A percentile compares a stretch with the other conserved stretches of the same genome.
Conservation (phyloP, 345 rosid genomes). For the Rhodamnia argentea region DNA sequence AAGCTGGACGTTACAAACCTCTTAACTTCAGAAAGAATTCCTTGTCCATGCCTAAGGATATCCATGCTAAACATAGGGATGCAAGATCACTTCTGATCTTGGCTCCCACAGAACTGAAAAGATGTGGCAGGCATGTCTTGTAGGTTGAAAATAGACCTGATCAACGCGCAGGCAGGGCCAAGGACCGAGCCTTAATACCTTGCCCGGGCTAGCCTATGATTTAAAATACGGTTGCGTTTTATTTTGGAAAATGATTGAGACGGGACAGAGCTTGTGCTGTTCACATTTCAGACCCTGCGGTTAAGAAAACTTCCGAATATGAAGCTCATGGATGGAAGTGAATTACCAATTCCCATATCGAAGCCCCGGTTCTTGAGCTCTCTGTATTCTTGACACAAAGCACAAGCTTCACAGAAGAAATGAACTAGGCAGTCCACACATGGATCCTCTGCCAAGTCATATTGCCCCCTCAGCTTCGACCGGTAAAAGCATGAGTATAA, state of each 20-base stretch:
- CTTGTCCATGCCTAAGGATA: background rate
- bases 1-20: background rate
- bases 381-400: slow-evolving; percentile 42
- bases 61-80: background rate
- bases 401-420: slow-evolving; percentile 31
- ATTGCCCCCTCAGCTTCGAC: slow-evolving; percentile 33
- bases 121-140: background rate
- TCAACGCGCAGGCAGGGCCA: background rate
- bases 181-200: background rate
- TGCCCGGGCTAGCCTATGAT: background rate
- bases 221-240: background rate
- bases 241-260: background rate
- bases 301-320: background rate
- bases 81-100: background rate
- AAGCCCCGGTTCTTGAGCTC: slow-evolving; percentile 41
- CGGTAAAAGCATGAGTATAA: slow-evolving; percentile 29
- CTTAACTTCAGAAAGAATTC: background rate
- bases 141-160: background rate
- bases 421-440: slow-evolving; percentile 44
- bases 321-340: background rate
- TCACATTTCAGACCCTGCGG: background rate
- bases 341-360: slow-evolving; percentile 41
- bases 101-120: background rate
- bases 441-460: slow-evolving; percentile 35
- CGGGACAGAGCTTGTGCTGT: too few relatives aligned